Evolutionary conservation across 208 protist species (phyloP), one percentile per base, ranked within the genome.

Genomic region (Leptomonas pyrrhocoris): DNA sequence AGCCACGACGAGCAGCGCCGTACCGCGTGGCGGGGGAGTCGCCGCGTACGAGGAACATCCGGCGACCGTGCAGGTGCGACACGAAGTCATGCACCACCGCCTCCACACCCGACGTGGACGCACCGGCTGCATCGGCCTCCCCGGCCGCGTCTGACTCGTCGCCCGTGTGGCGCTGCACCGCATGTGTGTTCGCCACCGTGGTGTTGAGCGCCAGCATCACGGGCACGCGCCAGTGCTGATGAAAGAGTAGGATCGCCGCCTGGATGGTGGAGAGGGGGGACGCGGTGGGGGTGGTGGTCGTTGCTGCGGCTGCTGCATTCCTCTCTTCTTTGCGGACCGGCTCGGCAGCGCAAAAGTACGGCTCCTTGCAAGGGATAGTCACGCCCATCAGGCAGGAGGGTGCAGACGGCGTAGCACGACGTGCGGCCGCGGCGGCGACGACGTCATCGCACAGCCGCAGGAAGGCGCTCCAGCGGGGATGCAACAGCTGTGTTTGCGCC

Each of bases 11-110:
- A 16, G 51, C 9, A 27, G 9, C 51, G 7, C 2, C 2, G 0
- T 57, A 5, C 16, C 21, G 21, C 19, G 3, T 4, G 3, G 23
- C 21, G 0, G 67, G 43, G 16, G 60, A 42, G 30, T 83, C 81
- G 13, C 77, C 77, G 27, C 81, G 73, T 53, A 86, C 69, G 8
- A 79, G 57, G 13, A 86, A 50, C 30, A 86, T 27, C 15, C 40
- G 31, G 2, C 57, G n/a, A 25, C 81, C 72, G 13, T 73, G 73
- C 0, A 59, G 50, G 12, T 3, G 16, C 23, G 30, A 38, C 18
- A 73, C 54, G 27, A 63, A 56, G 28, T 75, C 61, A 0, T 23
- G 0, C 23, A 75, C 61, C 21, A 68, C 55, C 6, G 70, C 70
- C 0, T 68, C 28, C 48, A 75, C 53, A 1, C 61, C 30, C 3